Evolutionary conservation across 23 red algal species (phyloP), one percentile per base, ranked within the genome.

Genomic region (Agarophyton chilense): DNA sequence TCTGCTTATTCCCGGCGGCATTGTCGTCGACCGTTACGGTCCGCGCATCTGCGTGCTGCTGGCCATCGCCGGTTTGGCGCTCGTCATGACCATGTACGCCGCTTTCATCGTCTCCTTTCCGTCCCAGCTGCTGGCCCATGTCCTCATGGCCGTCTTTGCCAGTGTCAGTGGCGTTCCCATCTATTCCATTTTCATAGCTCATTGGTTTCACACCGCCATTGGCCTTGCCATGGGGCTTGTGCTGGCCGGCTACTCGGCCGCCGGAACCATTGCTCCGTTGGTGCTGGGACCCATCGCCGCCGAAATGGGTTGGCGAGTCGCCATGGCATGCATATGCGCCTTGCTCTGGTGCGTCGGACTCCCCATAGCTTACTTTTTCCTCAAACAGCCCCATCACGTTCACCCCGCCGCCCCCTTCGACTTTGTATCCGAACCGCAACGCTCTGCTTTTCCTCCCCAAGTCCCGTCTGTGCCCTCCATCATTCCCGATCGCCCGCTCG

Each of bases 191-290:
- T 87, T 99, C 22, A 85, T 99, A 1, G 93, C 92, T 0, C 86
- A 90, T 21, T 96, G 89, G 65, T 99, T 99, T 41, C 35, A 82
- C 16, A 55, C 32, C 24, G 82, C 46, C 22, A 87, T 99, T 21
- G 97, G 97, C 17, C 55, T 95, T 9, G 97, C 93, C 0, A 94
- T 99, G 90, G 97, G 97, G 11, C 78, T 99, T 22, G 93, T 96
- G 17, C 88, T 99, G 9, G 77, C 97, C 6, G 97, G 97, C 3
- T 99, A 92, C 56, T 92, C 87, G 8, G 62, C 95, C 41, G 97
- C 83, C 19, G 97, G 97, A 52, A 93, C 93, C n/a, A 26, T 78
- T 28, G 52, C 75, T 21, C 90, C 97, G 35, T 32, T 82, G 35
- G 11, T 89, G 1, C 78, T 99, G 34, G 93, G 80, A 0, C 92